Evolutionary conservation across 140 eudicot genomes (phyloP).

Genomic region (Senecio squalidus): DNA sequence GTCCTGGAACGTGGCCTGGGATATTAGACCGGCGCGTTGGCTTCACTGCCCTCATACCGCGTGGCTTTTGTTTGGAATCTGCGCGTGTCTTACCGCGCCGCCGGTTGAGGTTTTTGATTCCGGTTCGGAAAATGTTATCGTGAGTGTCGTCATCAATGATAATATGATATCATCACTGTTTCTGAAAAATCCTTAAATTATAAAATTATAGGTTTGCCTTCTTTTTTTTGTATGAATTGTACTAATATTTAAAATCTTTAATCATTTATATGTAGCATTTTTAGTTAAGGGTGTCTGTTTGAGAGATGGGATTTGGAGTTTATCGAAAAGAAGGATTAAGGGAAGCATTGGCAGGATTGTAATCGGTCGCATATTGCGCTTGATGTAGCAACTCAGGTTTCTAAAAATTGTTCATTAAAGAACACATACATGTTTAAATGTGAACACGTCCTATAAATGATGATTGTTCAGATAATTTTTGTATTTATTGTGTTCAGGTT

Average conservation of each 20-base stretch:
- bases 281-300: no score
- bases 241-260: constrained; percentile 1
- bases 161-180: neutral
- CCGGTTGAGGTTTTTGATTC: constrained; percentile 10
- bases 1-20: constrained; percentile 94
- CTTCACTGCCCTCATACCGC: constrained; percentile 66
- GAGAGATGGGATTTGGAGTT: no score
- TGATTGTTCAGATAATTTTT: no score
- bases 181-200: constrained; percentile 29
- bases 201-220: constrained; percentile 46
- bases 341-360: no score
- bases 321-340: no score
- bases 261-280: no score
- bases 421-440: no score
- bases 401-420: no score
- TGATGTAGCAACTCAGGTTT: no score
- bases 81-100: constrained; percentile 46
- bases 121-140: neutral
- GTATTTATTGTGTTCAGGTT: no score
- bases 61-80: constrained; percentile 71
- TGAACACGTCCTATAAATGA: no score
- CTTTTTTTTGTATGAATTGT: neutral
- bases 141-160: neutral
- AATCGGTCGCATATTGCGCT: no score
- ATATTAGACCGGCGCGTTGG: constrained; percentile 84